A percentile compares a stretch with the other conserved stretches of the same genome.
These are phyloP conservation scores for Amaranthus hypochondriacus DNA, from an alignment of 148 eudicot genomes.

Conservation along the genomic window DNA sequence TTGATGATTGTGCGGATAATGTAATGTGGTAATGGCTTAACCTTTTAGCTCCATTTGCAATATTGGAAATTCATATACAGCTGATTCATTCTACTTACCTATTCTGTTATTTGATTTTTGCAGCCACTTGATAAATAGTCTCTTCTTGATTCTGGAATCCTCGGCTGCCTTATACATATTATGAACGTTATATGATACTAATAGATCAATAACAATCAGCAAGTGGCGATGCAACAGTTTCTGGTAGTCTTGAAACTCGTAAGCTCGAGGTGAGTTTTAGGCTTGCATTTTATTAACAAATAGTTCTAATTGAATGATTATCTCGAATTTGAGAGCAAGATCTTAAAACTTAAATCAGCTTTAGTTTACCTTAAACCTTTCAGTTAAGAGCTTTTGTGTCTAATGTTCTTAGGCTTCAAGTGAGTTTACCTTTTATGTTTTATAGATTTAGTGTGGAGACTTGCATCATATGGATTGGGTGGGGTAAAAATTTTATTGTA, in stretches of 20 bases:
- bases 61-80: neutral
- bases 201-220: conserved; percentile 23
- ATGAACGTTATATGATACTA: too few relatives aligned
- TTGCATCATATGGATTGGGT: too few relatives aligned
- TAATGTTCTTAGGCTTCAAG: too few relatives aligned
- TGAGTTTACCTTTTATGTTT: too few relatives aligned
- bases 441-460: too few relatives aligned
- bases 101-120: neutral
- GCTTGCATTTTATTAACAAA: neutral
- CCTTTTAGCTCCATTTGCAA: neutral
- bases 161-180: conserved; percentile 86
- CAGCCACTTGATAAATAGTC: conserved; percentile 86
- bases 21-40: neutral
- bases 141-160: conserved; percentile 93
- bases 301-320: too few relatives aligned
- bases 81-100: neutral
- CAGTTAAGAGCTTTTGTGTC: too few relatives aligned
- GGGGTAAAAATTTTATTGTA: too few relatives aligned
- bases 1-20: neutral
- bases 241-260: conserved; percentile 35
- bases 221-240: conserved; percentile 28
- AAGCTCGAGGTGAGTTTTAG: conserved; percentile 66
- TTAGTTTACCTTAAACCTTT: too few relatives aligned
- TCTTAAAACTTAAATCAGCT: too few relatives aligned
- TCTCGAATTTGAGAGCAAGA: too few relatives aligned